A percentile compares a stretch with the other conserved stretches of the same genome.
Conservation (phyloP, 441 rosid genomes). For the Melastoma candidum region DNA sequence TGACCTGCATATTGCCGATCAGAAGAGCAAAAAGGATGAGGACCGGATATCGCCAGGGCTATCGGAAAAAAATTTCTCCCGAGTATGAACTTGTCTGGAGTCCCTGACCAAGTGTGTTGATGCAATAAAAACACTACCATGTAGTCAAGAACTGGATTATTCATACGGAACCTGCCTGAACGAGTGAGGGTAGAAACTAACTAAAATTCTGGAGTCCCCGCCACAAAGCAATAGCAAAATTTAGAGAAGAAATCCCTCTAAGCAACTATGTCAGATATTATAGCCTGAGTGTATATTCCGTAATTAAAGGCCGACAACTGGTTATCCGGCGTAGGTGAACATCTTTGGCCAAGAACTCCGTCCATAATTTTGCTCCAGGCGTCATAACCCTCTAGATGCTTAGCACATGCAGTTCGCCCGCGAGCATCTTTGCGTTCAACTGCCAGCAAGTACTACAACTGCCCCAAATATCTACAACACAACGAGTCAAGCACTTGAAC, state of each 20-base stretch:
- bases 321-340: slow-evolving; percentile 22
- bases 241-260: slow-evolving; percentile 44
- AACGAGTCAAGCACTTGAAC: no score
- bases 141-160: no score
- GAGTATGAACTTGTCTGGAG: slow-evolving; percentile 69
- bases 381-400: slow-evolving; percentile 24
- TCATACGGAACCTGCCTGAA: no score
- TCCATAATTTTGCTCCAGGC: slow-evolving; percentile 43
- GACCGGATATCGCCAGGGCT: slow-evolving; percentile 61
- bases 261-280: slow-evolving; percentile 46
- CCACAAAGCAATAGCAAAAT: slow-evolving; percentile 79
- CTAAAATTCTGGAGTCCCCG: slow-evolving; percentile 94
- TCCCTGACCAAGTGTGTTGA: slow-evolving; percentile 84
- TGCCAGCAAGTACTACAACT: slow-evolving; percentile 67
- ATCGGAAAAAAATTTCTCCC: slow-evolving; percentile 67
- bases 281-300: slow-evolving; percentile 71
- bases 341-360: slow-evolving; percentile 26
- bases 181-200: slow-evolving; percentile 18
- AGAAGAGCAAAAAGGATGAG: slow-evolving; percentile 78
- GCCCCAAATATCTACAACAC: slow-evolving; percentile 59
- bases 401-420: slow-evolving; percentile 53
- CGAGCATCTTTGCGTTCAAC: slow-evolving; percentile 70
- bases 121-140: slow-evolving; percentile 2
- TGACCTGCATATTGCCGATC: slow-evolving; percentile 85
- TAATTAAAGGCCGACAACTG: slow-evolving; percentile 34